Evolutionary conservation across 140 eudicot species (phyloP), one percentile per base, ranked within the genome.

Genomic region (Senecio squalidus): DNA sequence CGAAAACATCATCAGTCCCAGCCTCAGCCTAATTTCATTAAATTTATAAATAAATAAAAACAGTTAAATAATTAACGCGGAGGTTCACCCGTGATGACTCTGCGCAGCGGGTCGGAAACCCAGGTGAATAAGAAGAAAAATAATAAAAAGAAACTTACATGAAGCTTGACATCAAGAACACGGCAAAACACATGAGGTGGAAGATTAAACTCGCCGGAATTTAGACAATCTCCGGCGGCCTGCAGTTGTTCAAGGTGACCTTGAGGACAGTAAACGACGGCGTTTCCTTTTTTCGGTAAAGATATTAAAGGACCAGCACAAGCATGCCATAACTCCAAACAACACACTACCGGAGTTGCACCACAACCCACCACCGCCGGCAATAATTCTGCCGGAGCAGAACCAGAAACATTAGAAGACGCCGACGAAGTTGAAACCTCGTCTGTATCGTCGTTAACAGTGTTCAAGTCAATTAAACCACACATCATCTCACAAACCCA

Each of bases 301-400:
- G 89, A 91, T 62, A 77, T 71, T 58, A 66, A 14, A 27, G 92
- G 94, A 0, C 98, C 98, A 0, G 98, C 96, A 76, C 96, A 91
- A 2, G 98, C 98, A 62, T 91, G 98, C 98, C 96, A 91, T 6
- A 91, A 76, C 79, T 87, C 98, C 84, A 81, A 67, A 24, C 50
- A 17, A 66, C 90, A 91, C 47, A 27, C 56, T 22, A 70, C 70
- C 45, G 60, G 62, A 48, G 68, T n/a, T n/a, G n/a, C n/a, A n/a
- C n/a, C n/a, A n/a, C n/a, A 62, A 43, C 48, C 33, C 48, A 44
- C 76, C 45, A 41, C 40, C 54, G 43, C 25, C 49, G 39, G 52
- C 43, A 60, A 41, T 34, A 23, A 13, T 13, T 34, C 33, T 7
- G 18, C 2, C 22, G 33, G 1, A 11, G 45, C 24, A 41, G 60